Conservation (phyloP, 345 rosid species). For the Eucalyptus urophylla region DNA sequence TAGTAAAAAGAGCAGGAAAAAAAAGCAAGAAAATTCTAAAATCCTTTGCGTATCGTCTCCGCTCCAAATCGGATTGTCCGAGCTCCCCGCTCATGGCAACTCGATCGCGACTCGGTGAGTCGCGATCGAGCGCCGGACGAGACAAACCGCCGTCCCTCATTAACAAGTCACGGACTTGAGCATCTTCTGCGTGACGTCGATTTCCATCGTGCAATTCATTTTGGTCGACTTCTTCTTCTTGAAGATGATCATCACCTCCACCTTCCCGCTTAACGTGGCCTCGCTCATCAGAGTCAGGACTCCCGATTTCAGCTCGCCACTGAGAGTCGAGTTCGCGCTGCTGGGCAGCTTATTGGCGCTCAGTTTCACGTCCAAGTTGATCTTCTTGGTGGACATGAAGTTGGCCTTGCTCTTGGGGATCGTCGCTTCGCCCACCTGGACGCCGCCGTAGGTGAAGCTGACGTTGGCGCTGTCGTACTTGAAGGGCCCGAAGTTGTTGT, state of each 20-base stretch:
- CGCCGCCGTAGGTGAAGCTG: background rate
- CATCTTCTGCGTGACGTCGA: background rate
- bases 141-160: background rate
- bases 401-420: background rate
- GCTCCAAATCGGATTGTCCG: background rate
- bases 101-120: background rate
- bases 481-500: conserved; percentile 6
- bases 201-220: background rate
- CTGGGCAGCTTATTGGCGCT: background rate
- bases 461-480: background rate
- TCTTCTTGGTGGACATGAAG: conserved; percentile 6
- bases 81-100: background rate
- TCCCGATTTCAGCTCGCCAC: background rate
- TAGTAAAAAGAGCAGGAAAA: background rate
- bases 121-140: background rate
- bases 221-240: conserved; percentile 6
- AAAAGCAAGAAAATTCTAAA: background rate
- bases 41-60: background rate
- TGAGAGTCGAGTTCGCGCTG: background rate
- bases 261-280: background rate
- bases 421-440: background rate
- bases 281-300: background rate
- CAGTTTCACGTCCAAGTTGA: background rate
- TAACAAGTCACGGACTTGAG: background rate
- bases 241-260: background rate